Evolutionary conservation across 1,139 yeast genomes (phyloP), one percentile per base, ranked within the genome.

Genomic region (Suhomyces coccinellae): DNA sequence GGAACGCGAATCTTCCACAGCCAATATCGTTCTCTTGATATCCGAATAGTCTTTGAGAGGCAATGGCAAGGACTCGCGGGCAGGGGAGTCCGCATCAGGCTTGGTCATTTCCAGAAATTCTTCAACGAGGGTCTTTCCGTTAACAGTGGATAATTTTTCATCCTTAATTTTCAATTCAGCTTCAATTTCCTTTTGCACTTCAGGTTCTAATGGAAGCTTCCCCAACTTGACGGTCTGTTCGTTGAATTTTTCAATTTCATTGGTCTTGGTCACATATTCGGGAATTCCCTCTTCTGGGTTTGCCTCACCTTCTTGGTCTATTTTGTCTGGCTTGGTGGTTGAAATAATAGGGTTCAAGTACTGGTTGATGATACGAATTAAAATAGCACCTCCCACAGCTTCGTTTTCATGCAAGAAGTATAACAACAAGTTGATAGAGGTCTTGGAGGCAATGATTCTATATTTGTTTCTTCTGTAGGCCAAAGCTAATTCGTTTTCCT

Each of bases 331-430:
- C 50, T 70, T 63, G 8, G 74, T 69, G 36, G 79, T 73, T 8
- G 80, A 74, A 15, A 80, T 75, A 15, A 82, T 77, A 10, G 95
- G 86, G 48, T 87, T 84, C 54, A 95, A 75, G 61, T 89, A 83
- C 66, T 90, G 93, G 67, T 93, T 93, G 51, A 95, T 83, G 44
- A 90, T 78, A 53, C 97, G 75, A 45, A 93, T 88, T 45, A 91
- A 74, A 38, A 91, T 79, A 3, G 95, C 86, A 4, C 99, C 99
- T 32, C 98, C 98, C 43, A 85, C 85, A 8, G 88, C 87, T 65
- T 90, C 98, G 59, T 89, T 88, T 60, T 93, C 98, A 62, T 89
- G 96, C 47, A 95, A 69, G 56, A 90, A 93, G 62, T 88, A 88
- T 43, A 95, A 72, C 54, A 93, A 75, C 54, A 93, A 71, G 59